Percentiles rank a stretch among this genome's conserved stretches.
These are phyloP conservation scores for Cnidoscolus chayamansa DNA, from an alignment of 441 rosid genomes.

Conservation along the genomic window DNA sequence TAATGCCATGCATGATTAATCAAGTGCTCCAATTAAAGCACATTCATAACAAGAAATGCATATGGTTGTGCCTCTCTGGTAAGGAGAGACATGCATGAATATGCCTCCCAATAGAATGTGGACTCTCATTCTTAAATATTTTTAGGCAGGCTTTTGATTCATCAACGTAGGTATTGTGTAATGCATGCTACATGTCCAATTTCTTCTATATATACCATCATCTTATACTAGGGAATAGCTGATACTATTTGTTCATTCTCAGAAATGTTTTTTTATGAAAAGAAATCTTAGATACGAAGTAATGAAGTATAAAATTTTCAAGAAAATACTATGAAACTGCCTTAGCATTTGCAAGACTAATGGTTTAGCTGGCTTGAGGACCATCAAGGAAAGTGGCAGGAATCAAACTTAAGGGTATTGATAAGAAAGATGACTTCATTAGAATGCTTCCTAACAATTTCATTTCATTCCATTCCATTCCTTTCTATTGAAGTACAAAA, in stretches of 20 bases:
- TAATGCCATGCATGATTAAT: neutral
- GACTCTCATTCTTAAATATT: neutral
- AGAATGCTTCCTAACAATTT: constrained; percentile 20
- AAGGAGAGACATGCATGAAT: constrained; percentile 5
- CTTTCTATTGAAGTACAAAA: constrained; percentile 2
- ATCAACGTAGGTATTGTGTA: too few relatives aligned
- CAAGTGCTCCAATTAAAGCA: neutral
- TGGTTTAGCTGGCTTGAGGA: constrained; percentile 6
- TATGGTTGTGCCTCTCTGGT: neutral
- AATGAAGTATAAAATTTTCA: too few relatives aligned
- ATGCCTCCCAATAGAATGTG: constrained; percentile 6
- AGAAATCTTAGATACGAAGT: too few relatives aligned
- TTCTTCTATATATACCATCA: too few relatives aligned
- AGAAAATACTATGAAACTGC: too few relatives aligned
- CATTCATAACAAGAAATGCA: neutral
- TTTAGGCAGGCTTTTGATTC: neutral
- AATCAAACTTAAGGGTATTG: neutral
- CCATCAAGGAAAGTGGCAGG: neutral
- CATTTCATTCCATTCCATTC: constrained; percentile 16
- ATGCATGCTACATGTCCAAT: too few relatives aligned
- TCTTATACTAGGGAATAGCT: too few relatives aligned
- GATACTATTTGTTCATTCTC: too few relatives aligned
- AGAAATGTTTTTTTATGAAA: too few relatives aligned
- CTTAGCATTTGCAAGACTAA: too few relatives aligned
- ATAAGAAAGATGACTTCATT: neutral